These are phyloP conservation scores for Anisogramma anomala DNA, from an alignment of 2,329 filamentous ascomycete species.

Conservation along the genomic window DNA sequence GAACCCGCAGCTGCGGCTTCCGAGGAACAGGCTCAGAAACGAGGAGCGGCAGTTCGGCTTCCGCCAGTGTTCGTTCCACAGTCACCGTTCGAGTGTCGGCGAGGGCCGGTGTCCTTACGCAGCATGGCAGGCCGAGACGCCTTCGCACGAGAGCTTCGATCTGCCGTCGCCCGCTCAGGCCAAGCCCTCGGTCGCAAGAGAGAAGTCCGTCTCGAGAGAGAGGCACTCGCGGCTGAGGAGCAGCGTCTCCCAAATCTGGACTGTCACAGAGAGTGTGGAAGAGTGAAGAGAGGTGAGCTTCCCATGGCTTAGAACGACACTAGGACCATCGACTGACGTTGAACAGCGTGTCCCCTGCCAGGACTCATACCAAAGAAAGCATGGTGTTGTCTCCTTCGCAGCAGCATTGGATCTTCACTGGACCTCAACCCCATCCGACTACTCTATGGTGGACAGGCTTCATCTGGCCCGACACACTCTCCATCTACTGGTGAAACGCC, in stretches of 20 bases:
- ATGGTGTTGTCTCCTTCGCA: no score
- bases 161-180: neutral
- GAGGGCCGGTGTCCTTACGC: slow-evolving; percentile 42
- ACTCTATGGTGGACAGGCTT: no score
- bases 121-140: neutral
- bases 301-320: neutral
- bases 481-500: no score
- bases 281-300: slow-evolving; percentile 10
- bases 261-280: slow-evolving; percentile 10
- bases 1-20: slow-evolving; percentile 48
- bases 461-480: no score
- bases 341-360: neutral
- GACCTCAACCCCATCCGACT: no score
- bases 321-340: neutral
- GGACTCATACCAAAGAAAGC: no score
- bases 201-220: neutral
- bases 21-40: slow-evolving; percentile 42
- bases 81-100: slow-evolving; percentile 42
- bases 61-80: slow-evolving; percentile 49
- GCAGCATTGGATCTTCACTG: no score
- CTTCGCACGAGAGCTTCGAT: slow-evolving; percentile 7
- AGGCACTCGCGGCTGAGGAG: slow-evolving; percentile 2
- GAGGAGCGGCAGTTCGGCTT: slow-evolving; percentile 50
- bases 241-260: slow-evolving; percentile 7
- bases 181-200: neutral